Conservation (phyloP, 208 protist species). For the Acanthamoeba triangularis region DNA sequence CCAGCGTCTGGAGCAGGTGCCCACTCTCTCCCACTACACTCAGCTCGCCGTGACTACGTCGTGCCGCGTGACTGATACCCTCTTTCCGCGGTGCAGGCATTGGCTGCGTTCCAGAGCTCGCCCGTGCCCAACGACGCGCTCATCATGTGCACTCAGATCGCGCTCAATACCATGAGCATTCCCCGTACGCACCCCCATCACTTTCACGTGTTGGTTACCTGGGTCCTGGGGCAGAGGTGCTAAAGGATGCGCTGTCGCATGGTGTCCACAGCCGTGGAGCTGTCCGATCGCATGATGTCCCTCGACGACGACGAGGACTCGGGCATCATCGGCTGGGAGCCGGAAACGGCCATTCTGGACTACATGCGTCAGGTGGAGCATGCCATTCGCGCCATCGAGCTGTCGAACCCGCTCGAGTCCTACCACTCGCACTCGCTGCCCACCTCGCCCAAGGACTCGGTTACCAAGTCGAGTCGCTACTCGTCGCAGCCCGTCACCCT, state of each 20-base stretch:
- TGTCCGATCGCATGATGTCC: neutral
- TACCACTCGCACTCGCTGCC: conserved; percentile 52
- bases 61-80: too few relatives aligned
- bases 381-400: conserved; percentile 29
- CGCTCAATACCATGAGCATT: conserved; percentile 59
- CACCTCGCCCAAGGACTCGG: conserved; percentile 11
- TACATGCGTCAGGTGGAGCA: conserved; percentile 63
- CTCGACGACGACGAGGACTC: neutral
- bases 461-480: conserved; percentile 15
- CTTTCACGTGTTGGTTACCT: neutral
- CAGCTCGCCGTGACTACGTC: neutral
- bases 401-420: conserved; percentile 16
- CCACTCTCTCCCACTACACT: neutral
- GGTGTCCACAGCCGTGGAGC: conserved; percentile 2
- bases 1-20: neutral
- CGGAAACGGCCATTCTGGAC: conserved; percentile 41
- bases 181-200: neutral
- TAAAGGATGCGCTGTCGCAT: neutral
- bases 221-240: neutral
- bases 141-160: conserved; percentile 42
- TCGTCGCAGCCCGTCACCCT: conserved; percentile 50
- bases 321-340: conserved; percentile 9
- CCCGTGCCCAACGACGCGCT: conserved; percentile 63
- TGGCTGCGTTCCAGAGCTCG: conserved; percentile 13
- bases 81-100: neutral